phyloP scores from a whole-genome alignment of 768 basidiomycete genomes.

The Candolleomyces efflorescens region DNA sequence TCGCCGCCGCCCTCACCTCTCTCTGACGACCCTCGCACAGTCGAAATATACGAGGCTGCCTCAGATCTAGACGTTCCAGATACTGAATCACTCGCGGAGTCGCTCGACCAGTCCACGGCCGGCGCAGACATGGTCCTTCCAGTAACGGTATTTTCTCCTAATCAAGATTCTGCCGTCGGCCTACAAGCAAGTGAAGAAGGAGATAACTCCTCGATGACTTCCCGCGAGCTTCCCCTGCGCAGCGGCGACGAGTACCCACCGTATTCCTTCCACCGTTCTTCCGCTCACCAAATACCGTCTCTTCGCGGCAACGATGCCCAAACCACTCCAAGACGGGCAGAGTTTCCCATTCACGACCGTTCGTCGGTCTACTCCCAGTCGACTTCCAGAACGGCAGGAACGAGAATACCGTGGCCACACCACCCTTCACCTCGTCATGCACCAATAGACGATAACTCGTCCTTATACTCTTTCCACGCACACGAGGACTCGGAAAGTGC shows the following conservation, averaged over 20 bases:
- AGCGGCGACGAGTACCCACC: background rate
- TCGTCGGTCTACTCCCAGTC: background rate
- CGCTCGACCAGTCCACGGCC: background rate
- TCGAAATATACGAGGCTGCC: constrained; percentile 25
- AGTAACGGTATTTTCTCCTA: constrained; percentile 1
- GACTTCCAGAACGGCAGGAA: background rate
- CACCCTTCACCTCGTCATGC: background rate
- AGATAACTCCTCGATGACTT: background rate
- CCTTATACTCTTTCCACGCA: background rate
- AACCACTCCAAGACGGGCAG: background rate
- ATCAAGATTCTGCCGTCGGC: background rate
- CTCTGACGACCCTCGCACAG: constrained; percentile 35
- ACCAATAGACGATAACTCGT: background rate
- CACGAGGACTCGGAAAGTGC: constrained; percentile 5
- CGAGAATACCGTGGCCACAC: background rate
- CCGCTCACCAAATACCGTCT: background rate
- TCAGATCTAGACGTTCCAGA: constrained; percentile 23
- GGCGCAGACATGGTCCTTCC: constrained; percentile 1
- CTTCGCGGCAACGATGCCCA: background rate
- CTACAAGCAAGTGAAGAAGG: background rate
- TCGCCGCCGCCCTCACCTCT: constrained; percentile 19
- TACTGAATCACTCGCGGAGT: constrained; percentile 17
- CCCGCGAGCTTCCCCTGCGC: background rate
- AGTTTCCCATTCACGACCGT: background rate
- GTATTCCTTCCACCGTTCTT: background rate